Base-by-base conservation (phyloP, 805 yeast species). In the Candida koratica region DNA sequence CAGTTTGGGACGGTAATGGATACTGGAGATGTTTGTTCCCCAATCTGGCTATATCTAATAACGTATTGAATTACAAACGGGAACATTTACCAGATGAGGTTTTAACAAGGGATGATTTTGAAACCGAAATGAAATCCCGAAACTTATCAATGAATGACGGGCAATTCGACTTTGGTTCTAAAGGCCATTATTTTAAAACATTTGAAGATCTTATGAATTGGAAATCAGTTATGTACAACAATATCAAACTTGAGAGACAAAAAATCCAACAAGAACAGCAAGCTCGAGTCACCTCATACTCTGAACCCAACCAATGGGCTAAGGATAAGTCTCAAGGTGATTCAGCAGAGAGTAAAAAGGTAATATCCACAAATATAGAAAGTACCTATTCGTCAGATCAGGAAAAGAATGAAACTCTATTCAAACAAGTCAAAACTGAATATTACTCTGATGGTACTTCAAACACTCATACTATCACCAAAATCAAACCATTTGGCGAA, bases 11-110 rank as follows among this genome's bases (percentile, higher is more conserved):
- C 53, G 61, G 75, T 24, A 68, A 72, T 15, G 97, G 97, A 0
- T 74, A 79, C 56, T 90, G 97, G 97, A 75, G 89, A 52, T 90
- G 97, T 60, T 62, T 90, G 30, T 82, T 89, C 57, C 95, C 96
- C 9, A 69, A 69, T 45, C 41, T 58, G 22, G 51, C 60, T 57
- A 32, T 65, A 42, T 44, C 69, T 48, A 34, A 64, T 50, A 38
- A 53, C 40, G 28, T 62, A 36, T 45, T 64, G 56, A 42, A 44
- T 48, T 34, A 46, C 45, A 49, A 56, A 52, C 39, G 51, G 24
- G 43, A 47, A 26, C 38, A 52, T 28, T 47, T 56, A 12, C 48
- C 58, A 4, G 52, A 52, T 14, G 49, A 50, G 23, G 51, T 71
- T 14, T 50, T 79, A 37, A 67, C 80, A 18, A 75, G 69, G 45